Percentiles rank a stretch among this genome's conserved stretches.
These are phyloP conservation scores for Xerocomus subilludens DNA, from an alignment of 1,284 basidiomycete genomes.

Conservation along the genomic window DNA sequence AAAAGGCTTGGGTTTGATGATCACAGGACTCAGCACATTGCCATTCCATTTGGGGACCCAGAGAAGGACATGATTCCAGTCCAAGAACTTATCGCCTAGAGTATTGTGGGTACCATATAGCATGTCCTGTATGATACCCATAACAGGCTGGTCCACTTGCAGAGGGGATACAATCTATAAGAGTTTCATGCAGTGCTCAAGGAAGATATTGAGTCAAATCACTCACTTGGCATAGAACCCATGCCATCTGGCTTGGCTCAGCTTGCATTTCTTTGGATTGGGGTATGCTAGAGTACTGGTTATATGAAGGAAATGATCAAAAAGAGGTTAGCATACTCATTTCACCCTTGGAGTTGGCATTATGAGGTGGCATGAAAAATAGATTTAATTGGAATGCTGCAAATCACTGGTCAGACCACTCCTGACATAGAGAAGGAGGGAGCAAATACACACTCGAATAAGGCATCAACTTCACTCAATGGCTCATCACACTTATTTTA, in stretches of 20 bases:
- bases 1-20: conserved; percentile 95
- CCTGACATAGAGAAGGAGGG: conserved; percentile 23
- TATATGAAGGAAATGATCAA: conserved; percentile 20
- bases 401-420: conserved; percentile 48
- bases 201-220: neutral
- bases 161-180: conserved; percentile 95
- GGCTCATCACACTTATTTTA: conserved; percentile 99
- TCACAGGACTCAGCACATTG: conserved; percentile 89
- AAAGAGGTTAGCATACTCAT: conserved; percentile 87
- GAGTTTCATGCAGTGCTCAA: conserved; percentile 9
- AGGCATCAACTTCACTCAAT: conserved; percentile 97
- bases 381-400: conserved; percentile 95
- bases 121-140: conserved; percentile 99
- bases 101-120: conserved; percentile 98
- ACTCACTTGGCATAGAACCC: conserved; percentile 94
- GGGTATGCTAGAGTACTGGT: conserved; percentile 74
- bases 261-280: conserved; percentile 99
- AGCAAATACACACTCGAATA: conserved; percentile 85
- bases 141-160: conserved; percentile 99
- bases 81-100: conserved; percentile 91
- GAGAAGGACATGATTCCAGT: conserved; percentile 92
- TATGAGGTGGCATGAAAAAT: conserved; percentile 93
- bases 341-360: conserved; percentile 99
- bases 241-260: conserved; percentile 97
- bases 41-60: conserved; percentile 99